These are phyloP conservation scores for Leishmania aethiopica DNA, from an alignment of 208 protist genomes.

Conservation along the genomic window DNA sequence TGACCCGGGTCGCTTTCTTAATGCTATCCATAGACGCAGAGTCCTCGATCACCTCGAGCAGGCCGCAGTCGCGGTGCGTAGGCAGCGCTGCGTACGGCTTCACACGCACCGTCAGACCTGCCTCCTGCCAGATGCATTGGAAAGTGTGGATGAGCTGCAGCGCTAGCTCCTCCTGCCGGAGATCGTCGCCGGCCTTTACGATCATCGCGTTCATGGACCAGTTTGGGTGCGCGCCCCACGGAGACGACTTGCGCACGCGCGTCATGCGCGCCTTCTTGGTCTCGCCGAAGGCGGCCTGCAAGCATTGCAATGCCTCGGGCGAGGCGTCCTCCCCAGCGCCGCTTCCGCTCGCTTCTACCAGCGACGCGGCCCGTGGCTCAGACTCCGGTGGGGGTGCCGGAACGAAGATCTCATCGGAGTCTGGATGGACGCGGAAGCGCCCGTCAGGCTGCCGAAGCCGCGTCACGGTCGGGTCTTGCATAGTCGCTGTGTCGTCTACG, in stretches of 20 bases:
- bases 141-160: slow-evolving; percentile 91
- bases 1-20: slow-evolving; percentile 81
- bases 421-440: slow-evolving; percentile 50
- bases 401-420: slow-evolving; percentile 53
- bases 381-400: slow-evolving; percentile 10
- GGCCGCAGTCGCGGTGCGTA: slow-evolving; percentile 73
- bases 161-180: slow-evolving; percentile 94
- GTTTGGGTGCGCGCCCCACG: slow-evolving; percentile 83
- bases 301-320: slow-evolving; percentile 26
- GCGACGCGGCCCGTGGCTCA: background rate
- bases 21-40: slow-evolving; percentile 90
- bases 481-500: slow-evolving; percentile 79
- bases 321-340: slow-evolving; percentile 27
- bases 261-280: slow-evolving; percentile 44
- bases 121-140: slow-evolving; percentile 84
- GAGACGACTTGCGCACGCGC: slow-evolving; percentile 60
- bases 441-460: slow-evolving; percentile 67
- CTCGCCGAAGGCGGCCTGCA: slow-evolving; percentile 74
- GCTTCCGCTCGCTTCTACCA: background rate
- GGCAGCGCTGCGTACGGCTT: slow-evolving; percentile 85
- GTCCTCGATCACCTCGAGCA: slow-evolving; percentile 91
- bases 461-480: slow-evolving; percentile 73
- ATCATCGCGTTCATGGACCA: slow-evolving; percentile 89
- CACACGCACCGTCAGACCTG: slow-evolving; percentile 78
- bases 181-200: slow-evolving; percentile 93